These are phyloP conservation scores for Chlorophyllum brunneum DNA, from an alignment of 768 basidiomycete species.

Conservation along the genomic window DNA sequence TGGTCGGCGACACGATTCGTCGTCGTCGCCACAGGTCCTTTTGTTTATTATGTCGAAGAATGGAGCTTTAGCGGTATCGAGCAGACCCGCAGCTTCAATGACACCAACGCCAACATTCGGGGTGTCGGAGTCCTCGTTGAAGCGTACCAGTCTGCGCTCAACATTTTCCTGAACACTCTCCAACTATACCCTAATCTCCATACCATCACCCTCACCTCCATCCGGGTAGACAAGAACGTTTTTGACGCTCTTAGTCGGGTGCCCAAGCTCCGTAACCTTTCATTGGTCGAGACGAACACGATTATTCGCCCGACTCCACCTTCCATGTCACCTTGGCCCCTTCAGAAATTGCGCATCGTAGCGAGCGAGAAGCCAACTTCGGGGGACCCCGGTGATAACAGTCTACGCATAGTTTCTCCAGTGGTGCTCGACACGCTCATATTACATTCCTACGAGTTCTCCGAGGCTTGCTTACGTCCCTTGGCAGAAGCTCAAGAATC, in stretches of 20 bases:
- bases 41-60: constrained; percentile 10
- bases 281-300: constrained; percentile 9
- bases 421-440: constrained; percentile 1
- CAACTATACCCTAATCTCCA: constrained; percentile 9
- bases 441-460: constrained; percentile 6
- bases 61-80: constrained; percentile 13
- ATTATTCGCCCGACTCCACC: constrained; percentile 1
- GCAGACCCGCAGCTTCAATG: constrained; percentile 4
- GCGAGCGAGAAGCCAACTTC: background rate
- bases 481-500: background rate
- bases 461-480: constrained; percentile 9
- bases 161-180: constrained; percentile 8
- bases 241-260: constrained; percentile 7
- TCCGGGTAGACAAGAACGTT: constrained; percentile 6
- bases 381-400: background rate
- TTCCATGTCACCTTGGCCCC: constrained; percentile 1
- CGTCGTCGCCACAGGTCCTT: constrained; percentile 3
- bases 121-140: constrained; percentile 9
- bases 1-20: constrained; percentile 11
- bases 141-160: constrained; percentile 9
- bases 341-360: constrained; percentile 7
- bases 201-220: constrained; percentile 10
- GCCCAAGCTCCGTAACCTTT: background rate
- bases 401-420: constrained; percentile 1
- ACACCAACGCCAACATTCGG: constrained; percentile 11